These are phyloP conservation scores for Candida michaelii DNA, from an alignment of 805 yeast species.

Conservation along the genomic window DNA sequence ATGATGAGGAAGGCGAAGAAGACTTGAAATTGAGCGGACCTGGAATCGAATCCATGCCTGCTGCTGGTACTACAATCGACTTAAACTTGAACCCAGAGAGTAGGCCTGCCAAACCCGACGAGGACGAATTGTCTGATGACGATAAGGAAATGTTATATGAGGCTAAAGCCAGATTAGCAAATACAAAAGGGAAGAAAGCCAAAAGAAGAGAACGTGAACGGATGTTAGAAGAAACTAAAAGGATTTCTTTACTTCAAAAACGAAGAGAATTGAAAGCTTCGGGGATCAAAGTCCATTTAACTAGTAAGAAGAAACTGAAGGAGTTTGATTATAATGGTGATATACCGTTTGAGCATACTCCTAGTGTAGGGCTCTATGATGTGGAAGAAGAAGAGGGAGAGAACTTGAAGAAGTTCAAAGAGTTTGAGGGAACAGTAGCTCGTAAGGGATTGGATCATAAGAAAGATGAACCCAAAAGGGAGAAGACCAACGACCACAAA, in stretches of 20 bases:
- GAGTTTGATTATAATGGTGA: conserved; percentile 83
- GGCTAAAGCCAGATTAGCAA: conserved; percentile 87
- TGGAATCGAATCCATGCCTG: conserved; percentile 51
- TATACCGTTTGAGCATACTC: conserved; percentile 73
- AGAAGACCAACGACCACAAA: conserved; percentile 9
- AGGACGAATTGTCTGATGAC: conserved; percentile 77
- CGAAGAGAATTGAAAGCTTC: conserved; percentile 81
- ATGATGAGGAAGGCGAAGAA: conserved; percentile 17
- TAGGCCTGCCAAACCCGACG: conserved; percentile 79
- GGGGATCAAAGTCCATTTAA: conserved; percentile 58
- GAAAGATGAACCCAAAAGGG: conserved; percentile 29
- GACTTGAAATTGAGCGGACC: conserved; percentile 47
- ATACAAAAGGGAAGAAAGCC: conserved; percentile 93
- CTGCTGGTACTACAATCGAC: conserved; percentile 42
- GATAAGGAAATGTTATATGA: conserved; percentile 93
- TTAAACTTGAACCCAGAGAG: conserved; percentile 74
- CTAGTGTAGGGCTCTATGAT: conserved; percentile 69
- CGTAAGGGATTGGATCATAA: conserved; percentile 44
- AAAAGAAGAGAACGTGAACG: conserved; percentile 86
- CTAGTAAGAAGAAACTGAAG: conserved; percentile 52
- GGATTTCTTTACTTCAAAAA: conserved; percentile 74
- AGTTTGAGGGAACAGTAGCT: conserved; percentile 46
- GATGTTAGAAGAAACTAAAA: conserved; percentile 71
- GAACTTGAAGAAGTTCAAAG: conserved; percentile 36
- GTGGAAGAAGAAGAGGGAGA: conserved; percentile 53